Percentiles rank a stretch among this genome's conserved stretches.
phyloP scores from a whole-genome alignment of 1,284 basidiomycete species.

The Cutaneotrichosporon dermatis region DNA sequence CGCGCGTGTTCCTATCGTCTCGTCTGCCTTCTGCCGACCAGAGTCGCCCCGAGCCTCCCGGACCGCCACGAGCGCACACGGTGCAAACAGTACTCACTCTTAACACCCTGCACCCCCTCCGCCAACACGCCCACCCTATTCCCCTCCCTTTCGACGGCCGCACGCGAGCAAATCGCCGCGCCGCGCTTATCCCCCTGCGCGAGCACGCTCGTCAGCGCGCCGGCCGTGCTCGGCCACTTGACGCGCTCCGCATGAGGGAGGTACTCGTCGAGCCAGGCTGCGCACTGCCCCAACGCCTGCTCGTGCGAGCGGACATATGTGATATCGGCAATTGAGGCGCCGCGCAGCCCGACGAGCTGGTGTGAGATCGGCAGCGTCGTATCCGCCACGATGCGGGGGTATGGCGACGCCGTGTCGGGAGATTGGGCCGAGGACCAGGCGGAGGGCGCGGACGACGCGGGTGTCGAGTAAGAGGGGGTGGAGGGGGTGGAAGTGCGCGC shows the following conservation, averaged over 20 bases:
- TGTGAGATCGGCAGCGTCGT: constrained; percentile 38
- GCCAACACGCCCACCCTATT: constrained; percentile 33
- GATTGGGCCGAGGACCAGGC: too few relatives aligned
- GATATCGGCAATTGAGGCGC: constrained; percentile 32
- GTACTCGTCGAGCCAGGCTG: constrained; percentile 28
- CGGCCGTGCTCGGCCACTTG: constrained; percentile 39
- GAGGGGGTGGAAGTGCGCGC: too few relatives aligned
- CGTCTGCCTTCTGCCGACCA: too few relatives aligned
- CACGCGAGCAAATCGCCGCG: constrained; percentile 45
- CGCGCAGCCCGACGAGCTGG: constrained; percentile 38
- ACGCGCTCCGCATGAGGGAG: constrained; percentile 33
- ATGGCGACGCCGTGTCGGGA: too few relatives aligned
- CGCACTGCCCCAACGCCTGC: constrained; percentile 49
- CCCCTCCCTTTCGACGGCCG: constrained; percentile 25
- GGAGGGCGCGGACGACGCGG: too few relatives aligned
- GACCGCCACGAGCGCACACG: too few relatives aligned
- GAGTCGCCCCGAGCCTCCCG: too few relatives aligned
- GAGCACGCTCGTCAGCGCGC: constrained; percentile 33
- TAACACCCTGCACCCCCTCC: constrained; percentile 41
- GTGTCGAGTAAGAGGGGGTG: too few relatives aligned
- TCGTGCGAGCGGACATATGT: constrained; percentile 45
- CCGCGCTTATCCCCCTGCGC: constrained; percentile 18
- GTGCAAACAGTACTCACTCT: constrained; percentile 28
- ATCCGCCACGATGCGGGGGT: constrained; percentile 12
- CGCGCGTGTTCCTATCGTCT: too few relatives aligned